Evolutionary conservation across 2,329 filamentous ascomycete genomes (phyloP).

Genomic region (Pyrenophora tritici-repentis): DNA sequence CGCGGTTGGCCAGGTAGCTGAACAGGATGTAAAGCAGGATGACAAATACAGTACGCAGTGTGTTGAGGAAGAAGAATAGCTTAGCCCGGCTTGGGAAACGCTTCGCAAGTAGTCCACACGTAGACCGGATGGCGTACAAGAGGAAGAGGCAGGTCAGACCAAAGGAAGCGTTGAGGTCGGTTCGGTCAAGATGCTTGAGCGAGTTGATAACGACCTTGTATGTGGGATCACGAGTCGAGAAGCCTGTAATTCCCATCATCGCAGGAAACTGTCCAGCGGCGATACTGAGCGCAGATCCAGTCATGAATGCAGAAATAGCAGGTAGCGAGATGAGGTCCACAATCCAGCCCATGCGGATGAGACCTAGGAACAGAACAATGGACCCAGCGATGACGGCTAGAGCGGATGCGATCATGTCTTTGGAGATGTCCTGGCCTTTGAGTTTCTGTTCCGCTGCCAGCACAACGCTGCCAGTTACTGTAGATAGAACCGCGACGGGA

Average conservation of each 20-base stretch:
- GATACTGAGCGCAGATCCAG: constrained; percentile 91
- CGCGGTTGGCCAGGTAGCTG: constrained; percentile 80
- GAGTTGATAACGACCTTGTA: constrained; percentile 87
- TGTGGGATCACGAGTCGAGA: constrained; percentile 76
- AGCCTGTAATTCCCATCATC: constrained; percentile 77
- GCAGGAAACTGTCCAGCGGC: constrained; percentile 79
- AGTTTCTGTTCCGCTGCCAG: constrained; percentile 60
- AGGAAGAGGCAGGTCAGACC: constrained; percentile 79
- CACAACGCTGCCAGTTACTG: constrained; percentile 82
- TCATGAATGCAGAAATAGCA: constrained; percentile 96
- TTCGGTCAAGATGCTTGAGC: constrained; percentile 68
- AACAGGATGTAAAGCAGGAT: constrained; percentile 92
- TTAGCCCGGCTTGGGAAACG: constrained; percentile 72
- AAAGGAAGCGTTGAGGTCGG: constrained; percentile 76
- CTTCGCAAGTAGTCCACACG: constrained; percentile 68
- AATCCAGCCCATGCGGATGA: constrained; percentile 83
- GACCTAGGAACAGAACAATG: constrained; percentile 80
- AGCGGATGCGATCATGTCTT: constrained; percentile 57
- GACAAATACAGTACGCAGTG: constrained; percentile 86
- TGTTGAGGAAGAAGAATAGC: constrained; percentile 86
- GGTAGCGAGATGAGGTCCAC: constrained; percentile 93
- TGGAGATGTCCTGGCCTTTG: constrained; percentile 26
- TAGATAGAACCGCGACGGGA: constrained; percentile 93
- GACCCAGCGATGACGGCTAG: constrained; percentile 78
- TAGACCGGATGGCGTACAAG: constrained; percentile 71